phyloP scores from a whole-genome alignment of 2,329 filamentous ascomycete species.

The Cladophialophora immunda region DNA sequence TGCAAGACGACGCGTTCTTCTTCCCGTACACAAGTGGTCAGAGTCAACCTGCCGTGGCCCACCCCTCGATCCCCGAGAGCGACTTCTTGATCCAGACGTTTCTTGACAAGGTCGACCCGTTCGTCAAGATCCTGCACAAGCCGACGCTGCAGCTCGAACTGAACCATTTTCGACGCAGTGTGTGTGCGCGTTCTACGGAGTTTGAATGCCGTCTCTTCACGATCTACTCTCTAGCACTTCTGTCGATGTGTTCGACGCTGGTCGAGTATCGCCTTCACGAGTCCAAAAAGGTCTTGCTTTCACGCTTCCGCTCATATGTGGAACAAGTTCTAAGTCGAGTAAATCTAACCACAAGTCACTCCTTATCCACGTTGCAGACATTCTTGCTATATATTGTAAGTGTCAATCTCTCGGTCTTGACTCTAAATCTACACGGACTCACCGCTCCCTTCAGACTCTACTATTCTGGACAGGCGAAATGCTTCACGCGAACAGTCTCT shows the following conservation, averaged over 20 bases:
- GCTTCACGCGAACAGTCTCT: conserved; percentile 19
- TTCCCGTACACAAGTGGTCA: conserved; percentile 8
- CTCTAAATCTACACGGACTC: neutral
- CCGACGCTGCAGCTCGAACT: conserved; percentile 24
- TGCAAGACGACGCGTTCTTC: conserved; percentile 7
- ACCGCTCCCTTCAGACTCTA: conserved; percentile 8
- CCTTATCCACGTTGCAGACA: conserved; percentile 18
- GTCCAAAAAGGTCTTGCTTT: conserved; percentile 15
- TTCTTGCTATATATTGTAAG: conserved; percentile 28
- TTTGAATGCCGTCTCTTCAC: conserved; percentile 18
- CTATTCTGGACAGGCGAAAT: conserved; percentile 26
- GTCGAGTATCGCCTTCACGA: conserved; percentile 25
- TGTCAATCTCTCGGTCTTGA: neutral
- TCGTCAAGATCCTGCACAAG: conserved; percentile 24
- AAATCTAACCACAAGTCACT: conserved; percentile 24
- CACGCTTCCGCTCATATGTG: conserved; percentile 14
- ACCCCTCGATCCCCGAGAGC: conserved; percentile 11
- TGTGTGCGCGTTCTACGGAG: neutral
- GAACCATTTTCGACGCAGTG: conserved; percentile 26
- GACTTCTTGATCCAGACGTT: conserved; percentile 26
- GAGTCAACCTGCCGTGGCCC: conserved; percentile 6
- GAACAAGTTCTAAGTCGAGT: conserved; percentile 22
- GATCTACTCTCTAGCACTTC: conserved; percentile 20
- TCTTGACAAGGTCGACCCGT: conserved; percentile 26
- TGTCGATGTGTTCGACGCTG: conserved; percentile 13